Base-by-base conservation (phyloP, 2,329 filamentous ascomycete species). In the Cercospora sesami region DNA sequence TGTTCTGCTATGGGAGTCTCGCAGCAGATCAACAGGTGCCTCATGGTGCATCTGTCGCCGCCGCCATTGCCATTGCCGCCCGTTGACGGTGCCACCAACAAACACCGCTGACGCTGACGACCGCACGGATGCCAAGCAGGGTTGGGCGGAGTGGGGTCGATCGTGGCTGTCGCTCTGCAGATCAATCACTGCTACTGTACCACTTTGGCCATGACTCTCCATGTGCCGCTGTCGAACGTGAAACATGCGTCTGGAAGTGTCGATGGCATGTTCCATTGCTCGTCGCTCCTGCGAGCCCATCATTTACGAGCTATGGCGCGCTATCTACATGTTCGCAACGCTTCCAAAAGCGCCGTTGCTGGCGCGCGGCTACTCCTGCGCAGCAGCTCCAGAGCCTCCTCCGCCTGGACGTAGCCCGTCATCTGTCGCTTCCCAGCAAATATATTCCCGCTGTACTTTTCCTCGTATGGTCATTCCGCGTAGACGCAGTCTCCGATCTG, bases 291-390 rank as follows among this genome's bases (percentile, higher is more conserved):
- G 45, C 45, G 45, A 51, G 53, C 53, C 26, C 53, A 57, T 58
- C 30, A 33, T 58, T n/a, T 3, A 30, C 53, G 23, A 61, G 36
- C 36, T 61, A 48, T 61, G 53, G 21, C 26, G 21, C 26, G 14
- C 65, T 67, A 67, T 30, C 60, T 67, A 67, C 62, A 51, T 60
- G 58, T 62, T 45, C 33, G 14, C 53, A 65, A 48, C 26, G 65
- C 65, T 67, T 63, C 64, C 64, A 58, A 66, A 59, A 66, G 64
- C 64, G 51, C 59, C 36, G 23, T 48, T 33, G 23, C 48, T 63
- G 33, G 14, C 60, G 60, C 60, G 26, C 30, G 60, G n/a, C 42
- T 51, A 28, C 23, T 62, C 21, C 60, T n/a, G 18, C 59, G 59
- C 33, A 23, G 33, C 59, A 61, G 18, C 18, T 39, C 31, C 31